phyloP scores from a whole-genome alignment of 176 grass and related monocot species.

The Rhynchospora tenuis region DNA sequence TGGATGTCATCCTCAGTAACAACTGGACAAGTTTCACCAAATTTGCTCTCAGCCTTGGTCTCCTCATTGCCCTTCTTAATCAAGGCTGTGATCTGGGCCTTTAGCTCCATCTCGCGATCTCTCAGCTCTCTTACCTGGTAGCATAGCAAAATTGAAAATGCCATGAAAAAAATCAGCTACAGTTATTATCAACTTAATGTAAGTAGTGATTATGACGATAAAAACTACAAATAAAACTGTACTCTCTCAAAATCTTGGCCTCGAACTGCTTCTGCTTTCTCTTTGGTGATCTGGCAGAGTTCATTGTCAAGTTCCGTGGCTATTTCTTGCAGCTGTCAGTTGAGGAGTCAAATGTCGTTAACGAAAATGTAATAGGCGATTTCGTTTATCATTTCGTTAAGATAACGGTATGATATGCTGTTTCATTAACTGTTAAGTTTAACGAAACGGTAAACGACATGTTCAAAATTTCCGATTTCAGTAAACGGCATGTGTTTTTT shows the following conservation, averaged over 20 bases:
- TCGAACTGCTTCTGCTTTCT: conserved; percentile 92
- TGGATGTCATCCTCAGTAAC: conserved; percentile 92
- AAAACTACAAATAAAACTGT: background rate
- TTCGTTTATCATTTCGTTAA: too few species aligned
- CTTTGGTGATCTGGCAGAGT: conserved; percentile 83
- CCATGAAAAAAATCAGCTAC: background rate
- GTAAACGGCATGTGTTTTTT: too few species aligned
- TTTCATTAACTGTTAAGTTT: too few species aligned
- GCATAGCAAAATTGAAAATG: background rate
- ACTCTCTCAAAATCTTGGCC: conserved; percentile 99
- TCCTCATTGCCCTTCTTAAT: conserved; percentile 89
- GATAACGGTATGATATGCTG: too few species aligned
- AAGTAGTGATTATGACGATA: background rate
- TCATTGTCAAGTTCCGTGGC: conserved; percentile 98
- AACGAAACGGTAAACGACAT: too few species aligned
- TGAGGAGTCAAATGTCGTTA: too few species aligned
- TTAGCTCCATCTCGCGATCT: conserved; percentile 85
- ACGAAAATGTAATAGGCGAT: too few species aligned
- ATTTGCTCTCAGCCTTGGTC: conserved; percentile 85
- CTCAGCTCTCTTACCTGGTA: conserved; percentile 71
- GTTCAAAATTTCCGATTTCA: too few species aligned
- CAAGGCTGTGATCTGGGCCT: conserved; percentile 70
- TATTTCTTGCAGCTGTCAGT: conserved; percentile 86
- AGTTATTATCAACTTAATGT: background rate
- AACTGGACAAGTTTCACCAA: conserved; percentile 59